Evolutionary conservation across 2,329 filamentous ascomycete species (phyloP), one percentile per base, ranked within the genome.

Genomic region (Exophiala bonariae): DNA sequence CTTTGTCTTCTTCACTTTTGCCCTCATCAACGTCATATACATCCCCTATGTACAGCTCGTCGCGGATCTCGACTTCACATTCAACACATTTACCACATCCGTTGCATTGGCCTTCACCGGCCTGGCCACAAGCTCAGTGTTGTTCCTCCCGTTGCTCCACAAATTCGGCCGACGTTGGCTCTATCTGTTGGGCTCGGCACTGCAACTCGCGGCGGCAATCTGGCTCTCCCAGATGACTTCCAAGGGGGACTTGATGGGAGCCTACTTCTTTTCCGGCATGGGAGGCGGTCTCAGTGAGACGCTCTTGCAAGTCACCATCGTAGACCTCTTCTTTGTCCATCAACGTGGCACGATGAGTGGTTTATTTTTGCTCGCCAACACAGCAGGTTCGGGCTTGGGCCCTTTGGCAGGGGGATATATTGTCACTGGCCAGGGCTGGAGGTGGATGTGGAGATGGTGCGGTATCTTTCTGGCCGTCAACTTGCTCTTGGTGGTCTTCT

Each of bases 291-390:
- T 71, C 2, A 62, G 59, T 37, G 70, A 74, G 54, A 63, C 61
- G 1, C 59, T 73, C 26, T 66, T 71, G 2, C 68, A 72, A 48
- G 66, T 73, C 50, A 72, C 69, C 1, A 66, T 77, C 48, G 64
- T 66, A 8, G 74, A 77, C 54, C 46, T 77, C n/a, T 76, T 74
- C 58, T 77, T 75, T 45, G 66, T 76, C 3, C 73, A 77, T 45
- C 66, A 77, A 37, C 67, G 70, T 17, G 74, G 70, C 0, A 63
- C 65, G 3, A 74, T 75, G 70, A 80, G 78, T 50, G 65, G 63
- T 1, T 63, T 74, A 10, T 79, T 76, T 46, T 63, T 77, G 54
- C 69, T 64, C 49, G 64, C 67, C 30, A 56, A 62, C n/a, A 65
- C 62, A 56, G 58, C 64, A 49, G 61, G 66, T n/a, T 65, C 67